Evolutionary conservation across 2,329 filamentous ascomycete species (phyloP).

Genomic region (Botrytis medusae): DNA sequence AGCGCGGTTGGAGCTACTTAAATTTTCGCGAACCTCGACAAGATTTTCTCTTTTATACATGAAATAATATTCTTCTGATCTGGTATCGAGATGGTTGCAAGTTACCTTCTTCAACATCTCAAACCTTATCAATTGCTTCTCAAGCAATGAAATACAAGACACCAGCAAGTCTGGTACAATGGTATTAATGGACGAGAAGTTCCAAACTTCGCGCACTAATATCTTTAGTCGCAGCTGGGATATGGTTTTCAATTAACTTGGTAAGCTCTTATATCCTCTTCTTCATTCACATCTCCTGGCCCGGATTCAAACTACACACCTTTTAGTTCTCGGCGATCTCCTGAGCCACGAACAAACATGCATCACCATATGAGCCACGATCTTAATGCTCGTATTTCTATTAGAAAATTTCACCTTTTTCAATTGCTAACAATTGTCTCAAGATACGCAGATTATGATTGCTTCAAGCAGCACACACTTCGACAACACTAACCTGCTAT

Average conservation of each 20-base stretch:
- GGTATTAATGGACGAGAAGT: not conserved
- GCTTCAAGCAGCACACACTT: not conserved
- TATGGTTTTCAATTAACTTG: not conserved
- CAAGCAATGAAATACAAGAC: constrained; percentile 6
- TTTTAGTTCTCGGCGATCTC: constrained; percentile 39
- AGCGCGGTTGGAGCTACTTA: not conserved
- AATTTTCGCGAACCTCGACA: constrained; percentile 17
- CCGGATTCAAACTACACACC: constrained; percentile 26
- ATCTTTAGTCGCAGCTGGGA: not conserved
- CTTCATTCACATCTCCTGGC: not conserved
- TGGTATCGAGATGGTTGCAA: not conserved
- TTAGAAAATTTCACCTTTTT: constrained; percentile 24
- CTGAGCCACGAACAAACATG: constrained; percentile 56
- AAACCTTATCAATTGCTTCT: constrained; percentile 4
- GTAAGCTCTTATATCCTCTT: constrained; percentile 32
- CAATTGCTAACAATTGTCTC: constrained; percentile 27
- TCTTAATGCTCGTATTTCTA: constrained; percentile 1
- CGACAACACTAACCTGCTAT: not conserved
- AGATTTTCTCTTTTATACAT: not conserved
- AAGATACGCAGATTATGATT: not conserved
- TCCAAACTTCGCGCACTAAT: not conserved
- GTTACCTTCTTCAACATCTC: not conserved
- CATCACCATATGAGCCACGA: constrained; percentile 71
- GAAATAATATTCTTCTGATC: not conserved
- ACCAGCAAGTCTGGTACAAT: not conserved